A percentile compares a stretch with the other conserved stretches of the same genome.
These are phyloP conservation scores for Penicillium lagena DNA, from an alignment of 495 filamentous ascomycete species.

Conservation along the genomic window DNA sequence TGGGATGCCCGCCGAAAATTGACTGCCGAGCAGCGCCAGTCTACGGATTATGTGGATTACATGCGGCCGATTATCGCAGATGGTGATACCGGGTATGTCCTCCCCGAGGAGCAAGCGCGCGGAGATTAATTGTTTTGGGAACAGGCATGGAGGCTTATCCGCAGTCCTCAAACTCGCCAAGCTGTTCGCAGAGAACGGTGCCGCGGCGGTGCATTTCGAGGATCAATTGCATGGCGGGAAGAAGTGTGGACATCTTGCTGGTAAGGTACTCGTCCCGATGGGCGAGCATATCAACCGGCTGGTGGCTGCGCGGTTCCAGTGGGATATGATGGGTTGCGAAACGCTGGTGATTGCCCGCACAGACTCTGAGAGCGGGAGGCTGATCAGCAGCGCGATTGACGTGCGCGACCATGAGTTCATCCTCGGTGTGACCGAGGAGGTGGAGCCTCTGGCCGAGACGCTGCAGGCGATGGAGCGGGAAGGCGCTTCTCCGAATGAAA, in stretches of 20 bases:
- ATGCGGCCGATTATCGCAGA: slow-evolving; percentile 95
- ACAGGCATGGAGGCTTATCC: slow-evolving; percentile 72
- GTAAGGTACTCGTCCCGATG: slow-evolving; percentile 91
- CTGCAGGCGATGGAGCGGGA: slow-evolving; percentile 82
- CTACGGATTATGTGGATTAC: slow-evolving; percentile 82
- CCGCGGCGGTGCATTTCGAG: slow-evolving; percentile 94
- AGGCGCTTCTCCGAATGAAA: slow-evolving; percentile 70
- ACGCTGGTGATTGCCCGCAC: slow-evolving; percentile 92
- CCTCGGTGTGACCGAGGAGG: slow-evolving; percentile 67
- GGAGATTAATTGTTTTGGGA: neutral
- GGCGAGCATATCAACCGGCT: slow-evolving; percentile 95
- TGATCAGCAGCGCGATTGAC: slow-evolving; percentile 87
- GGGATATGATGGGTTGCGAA: slow-evolving; percentile 95
- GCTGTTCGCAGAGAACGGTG: slow-evolving; percentile 97
- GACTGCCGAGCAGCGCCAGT: slow-evolving; percentile 60
- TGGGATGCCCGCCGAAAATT: slow-evolving; percentile 79
- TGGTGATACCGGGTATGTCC: slow-evolving; percentile 77
- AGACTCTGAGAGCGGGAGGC: slow-evolving; percentile 86
- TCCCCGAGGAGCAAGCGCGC: neutral
- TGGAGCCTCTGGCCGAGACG: slow-evolving; percentile 76
- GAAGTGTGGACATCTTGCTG: slow-evolving; percentile 95
- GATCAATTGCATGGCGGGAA: slow-evolving; percentile 97
- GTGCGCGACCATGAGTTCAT: slow-evolving; percentile 95
- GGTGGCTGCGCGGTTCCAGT: slow-evolving; percentile 87
- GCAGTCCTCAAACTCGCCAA: slow-evolving; percentile 95